A percentile compares a stretch with the other conserved stretches of the same genome.
These are phyloP conservation scores for Parascedosporium putredinis DNA, from an alignment of 2,329 filamentous ascomycete genomes.

Conservation along the genomic window DNA sequence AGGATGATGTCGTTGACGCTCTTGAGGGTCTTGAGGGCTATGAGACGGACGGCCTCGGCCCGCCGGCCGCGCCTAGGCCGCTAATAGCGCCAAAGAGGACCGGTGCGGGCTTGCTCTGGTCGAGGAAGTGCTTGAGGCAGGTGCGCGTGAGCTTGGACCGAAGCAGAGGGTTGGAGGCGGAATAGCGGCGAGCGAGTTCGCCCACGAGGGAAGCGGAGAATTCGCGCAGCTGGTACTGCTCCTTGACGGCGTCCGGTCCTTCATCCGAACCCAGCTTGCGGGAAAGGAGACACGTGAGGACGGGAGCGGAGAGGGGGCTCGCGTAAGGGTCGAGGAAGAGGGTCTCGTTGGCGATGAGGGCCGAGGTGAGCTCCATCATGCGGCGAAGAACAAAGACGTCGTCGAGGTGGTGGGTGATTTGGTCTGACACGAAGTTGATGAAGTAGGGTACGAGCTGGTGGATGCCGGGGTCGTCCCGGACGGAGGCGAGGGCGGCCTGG, in stretches of 20 bases:
- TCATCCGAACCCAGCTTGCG: constrained; percentile 61
- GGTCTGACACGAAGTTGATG: constrained; percentile 88
- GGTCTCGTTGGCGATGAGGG: constrained; percentile 71
- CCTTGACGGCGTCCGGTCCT: constrained; percentile 39
- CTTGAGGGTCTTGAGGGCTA: constrained; percentile 46
- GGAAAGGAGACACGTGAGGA: constrained; percentile 76
- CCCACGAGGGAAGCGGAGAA: constrained; percentile 74
- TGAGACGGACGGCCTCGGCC: constrained; percentile 45
- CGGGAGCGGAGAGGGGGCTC: constrained; percentile 64
- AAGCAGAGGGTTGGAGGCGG: constrained; percentile 67
- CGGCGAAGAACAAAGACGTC: constrained; percentile 80
- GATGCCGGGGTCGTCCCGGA: constrained; percentile 80
- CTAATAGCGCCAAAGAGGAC: constrained; percentile 84
- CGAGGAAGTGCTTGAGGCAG: constrained; percentile 84
- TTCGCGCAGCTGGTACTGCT: constrained; percentile 74
- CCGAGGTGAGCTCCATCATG: constrained; percentile 83
- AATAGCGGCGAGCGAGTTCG: constrained; percentile 71
- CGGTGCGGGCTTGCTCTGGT: constrained; percentile 70
- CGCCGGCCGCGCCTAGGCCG: constrained; percentile 70
- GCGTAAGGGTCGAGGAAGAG: constrained; percentile 60
- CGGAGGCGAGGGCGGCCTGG: constrained; percentile 72
- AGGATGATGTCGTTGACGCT: constrained; percentile 43
- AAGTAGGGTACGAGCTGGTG: constrained; percentile 97
- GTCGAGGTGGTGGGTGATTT: constrained; percentile 88
- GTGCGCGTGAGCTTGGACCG: constrained; percentile 85